Evolutionary conservation across 768 basidiomycete genomes (phyloP), one percentile per base, ranked within the genome.

Genomic region (Cystobasidium tubakii): DNA sequence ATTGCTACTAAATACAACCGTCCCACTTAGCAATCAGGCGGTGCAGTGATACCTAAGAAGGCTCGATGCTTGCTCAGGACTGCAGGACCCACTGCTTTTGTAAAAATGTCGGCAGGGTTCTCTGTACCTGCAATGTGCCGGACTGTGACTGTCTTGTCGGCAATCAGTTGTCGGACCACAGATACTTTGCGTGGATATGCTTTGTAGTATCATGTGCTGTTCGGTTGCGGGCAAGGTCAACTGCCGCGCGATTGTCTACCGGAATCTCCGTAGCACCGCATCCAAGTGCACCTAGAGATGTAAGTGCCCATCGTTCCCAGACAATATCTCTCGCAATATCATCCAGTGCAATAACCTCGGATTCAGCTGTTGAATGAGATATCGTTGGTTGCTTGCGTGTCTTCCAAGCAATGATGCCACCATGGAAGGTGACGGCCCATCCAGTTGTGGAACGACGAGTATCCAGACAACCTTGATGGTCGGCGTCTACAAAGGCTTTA

Each of bases 201-300:
- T n/a, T n/a, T n/a, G n/a, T n/a, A n/a, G 80, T 75, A 0, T 77
- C 66, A 44, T 83, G 81, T 66, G 80, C 79, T 27, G 79, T 76
- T 15, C 76, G 75, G 31, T 82, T 80, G n/a, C 79, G 76, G 0
- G 80, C 67, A 15, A 83, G 73, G 1, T 79, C 71, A 44, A 83
- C 80, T 0, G 82, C 80, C 1, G 73, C 77, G 53, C 79, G 75
- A 34, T 81, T 82, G 71, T 82, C 79, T 62, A 63, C 50, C 29
- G 63, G 57, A 9, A 76, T 69, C 25, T 53, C 19, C 13, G 57
- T n/a, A n/a, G n/a, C n/a, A n/a, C n/a, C n/a, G n/a, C n/a, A n/a
- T n/a, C n/a, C n/a, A n/a, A n/a, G n/a, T n/a, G 10, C 21, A 4
- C 65, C 65, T 4, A 66, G 33, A 6, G 34, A 21, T 66, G 21